Percentiles rank a stretch among this genome's conserved stretches.
These are phyloP conservation scores for Chalara sp. DNA, from an alignment of 2,329 filamentous ascomycete species.

Conservation along the genomic window DNA sequence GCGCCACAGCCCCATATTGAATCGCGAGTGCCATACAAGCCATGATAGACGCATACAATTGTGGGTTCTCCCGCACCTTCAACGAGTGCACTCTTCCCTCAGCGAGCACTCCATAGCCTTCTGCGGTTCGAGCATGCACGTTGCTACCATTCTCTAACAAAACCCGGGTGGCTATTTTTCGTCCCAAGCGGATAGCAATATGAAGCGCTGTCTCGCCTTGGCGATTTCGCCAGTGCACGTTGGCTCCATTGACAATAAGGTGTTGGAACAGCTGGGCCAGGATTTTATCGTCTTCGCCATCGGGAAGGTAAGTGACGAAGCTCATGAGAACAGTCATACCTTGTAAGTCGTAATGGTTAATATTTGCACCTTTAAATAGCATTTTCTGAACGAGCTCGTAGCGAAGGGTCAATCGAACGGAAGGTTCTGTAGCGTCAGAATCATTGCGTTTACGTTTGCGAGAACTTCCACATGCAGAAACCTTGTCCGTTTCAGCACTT, in stretches of 20 bases:
- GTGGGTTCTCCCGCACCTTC: slow-evolving; percentile 7
- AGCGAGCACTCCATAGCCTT: slow-evolving; percentile 9
- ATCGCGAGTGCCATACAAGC: slow-evolving; percentile 14
- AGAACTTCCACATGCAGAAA: too few relatives aligned
- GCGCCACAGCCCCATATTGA: slow-evolving; percentile 11
- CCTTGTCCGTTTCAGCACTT: too few relatives aligned
- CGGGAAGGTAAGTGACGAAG: slow-evolving; percentile 8
- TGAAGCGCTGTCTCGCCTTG: slow-evolving; percentile 13
- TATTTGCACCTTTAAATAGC: slow-evolving; percentile 4
- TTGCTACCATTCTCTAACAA: slow-evolving; percentile 8
- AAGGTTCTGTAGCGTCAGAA: neutral
- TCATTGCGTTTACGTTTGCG: too few relatives aligned
- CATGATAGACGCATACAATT: slow-evolving; percentile 13
- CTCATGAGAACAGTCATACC: slow-evolving; percentile 13
- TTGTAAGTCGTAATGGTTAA: slow-evolving; percentile 10
- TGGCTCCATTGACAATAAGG: slow-evolving; percentile 10
- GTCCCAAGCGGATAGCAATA: slow-evolving; percentile 12
- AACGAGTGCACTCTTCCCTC: slow-evolving; percentile 9
- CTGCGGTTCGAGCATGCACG: slow-evolving; percentile 9
- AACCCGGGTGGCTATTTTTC: slow-evolving; percentile 10
- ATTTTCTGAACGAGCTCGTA: slow-evolving; percentile 9
- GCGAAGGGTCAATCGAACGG: slow-evolving; percentile 3
- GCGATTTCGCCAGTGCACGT: slow-evolving; percentile 10
- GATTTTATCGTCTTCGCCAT: slow-evolving; percentile 13
- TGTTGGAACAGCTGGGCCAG: slow-evolving; percentile 6